These are phyloP conservation scores for Plasmodium blacklocki DNA, from an alignment of 169 alveolate genomes.

Conservation along the genomic window DNA sequence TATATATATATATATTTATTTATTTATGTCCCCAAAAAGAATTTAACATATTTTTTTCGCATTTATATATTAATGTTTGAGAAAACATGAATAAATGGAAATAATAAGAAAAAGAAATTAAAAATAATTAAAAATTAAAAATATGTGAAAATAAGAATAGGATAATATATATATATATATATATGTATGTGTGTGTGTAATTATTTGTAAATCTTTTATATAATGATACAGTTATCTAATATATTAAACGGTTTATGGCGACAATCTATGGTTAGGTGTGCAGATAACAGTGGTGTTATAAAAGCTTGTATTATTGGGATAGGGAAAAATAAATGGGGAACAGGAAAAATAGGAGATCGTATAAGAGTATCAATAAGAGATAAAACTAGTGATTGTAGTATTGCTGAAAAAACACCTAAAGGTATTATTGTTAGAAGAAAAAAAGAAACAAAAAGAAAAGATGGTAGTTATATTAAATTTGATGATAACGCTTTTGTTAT, in stretches of 20 bases:
- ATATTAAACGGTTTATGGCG: conserved; percentile 82
- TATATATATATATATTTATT: too few species aligned
- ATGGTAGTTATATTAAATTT: conserved; percentile 86
- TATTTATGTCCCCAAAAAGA: too few species aligned
- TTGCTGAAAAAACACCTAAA: conserved; percentile 82
- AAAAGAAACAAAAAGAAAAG: conserved; percentile 85
- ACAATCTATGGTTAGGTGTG: conserved; percentile 85
- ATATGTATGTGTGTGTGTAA: background rate
- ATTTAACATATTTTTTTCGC: too few species aligned
- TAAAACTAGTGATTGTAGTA: conserved; percentile 81
- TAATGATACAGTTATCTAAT: conserved; percentile 43
- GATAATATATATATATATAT: conserved; percentile 28
- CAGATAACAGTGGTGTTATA: conserved; percentile 86
- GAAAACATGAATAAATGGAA: background rate
- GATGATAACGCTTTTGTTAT: conserved; percentile 88
- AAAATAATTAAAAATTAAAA: background rate
- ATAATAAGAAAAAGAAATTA: background rate
- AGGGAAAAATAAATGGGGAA: conserved; percentile 85
- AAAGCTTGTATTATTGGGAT: conserved; percentile 88
- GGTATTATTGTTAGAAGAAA: conserved; percentile 85
- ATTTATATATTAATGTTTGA: too few species aligned
- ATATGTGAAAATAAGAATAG: background rate
- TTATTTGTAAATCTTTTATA: background rate
- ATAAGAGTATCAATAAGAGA: conserved; percentile 86
- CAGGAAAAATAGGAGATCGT: conserved; percentile 88